Percentiles rank a stretch among this genome's conserved stretches.
Evolutionary conservation across 2,329 filamentous ascomycete species (phyloP).

Genomic region (Botrytis tulipae): DNA sequence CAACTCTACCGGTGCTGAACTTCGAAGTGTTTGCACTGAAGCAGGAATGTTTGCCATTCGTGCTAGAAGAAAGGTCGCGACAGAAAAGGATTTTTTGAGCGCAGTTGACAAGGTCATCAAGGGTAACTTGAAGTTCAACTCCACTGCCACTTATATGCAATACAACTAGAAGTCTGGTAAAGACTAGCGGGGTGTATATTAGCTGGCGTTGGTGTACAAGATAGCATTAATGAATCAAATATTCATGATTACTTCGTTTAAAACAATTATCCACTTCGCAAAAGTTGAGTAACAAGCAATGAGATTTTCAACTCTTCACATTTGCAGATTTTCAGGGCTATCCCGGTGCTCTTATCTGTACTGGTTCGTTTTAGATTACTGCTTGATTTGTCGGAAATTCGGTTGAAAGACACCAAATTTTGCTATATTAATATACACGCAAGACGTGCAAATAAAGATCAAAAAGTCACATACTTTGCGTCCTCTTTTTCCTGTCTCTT

Average conservation of each 20-base stretch:
- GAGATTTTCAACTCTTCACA: not conserved
- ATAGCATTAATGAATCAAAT: slow-evolving; percentile 33
- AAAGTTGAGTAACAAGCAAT: not conserved
- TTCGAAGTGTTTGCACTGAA: slow-evolving; percentile 95
- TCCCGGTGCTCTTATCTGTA: not conserved
- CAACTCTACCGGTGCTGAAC: slow-evolving; percentile 93
- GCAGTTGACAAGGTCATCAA: slow-evolving; percentile 99
- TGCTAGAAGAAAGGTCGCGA: slow-evolving; percentile 91
- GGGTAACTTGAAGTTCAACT: slow-evolving; percentile 99
- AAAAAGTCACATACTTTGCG: not conserved
- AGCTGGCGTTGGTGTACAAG: slow-evolving; percentile 38
- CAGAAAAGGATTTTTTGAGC: slow-evolving; percentile 97
- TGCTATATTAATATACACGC: not conserved
- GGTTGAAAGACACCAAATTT: not conserved
- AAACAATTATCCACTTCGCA: not conserved
- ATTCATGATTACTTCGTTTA: slow-evolving; percentile 13
- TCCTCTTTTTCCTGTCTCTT: not conserved
- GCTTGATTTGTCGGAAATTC: not conserved
- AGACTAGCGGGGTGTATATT: slow-evolving; percentile 34
- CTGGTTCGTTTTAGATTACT: not conserved
- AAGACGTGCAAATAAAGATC: not conserved
- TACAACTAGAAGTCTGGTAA: slow-evolving; percentile 71
- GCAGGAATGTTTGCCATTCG: slow-evolving; percentile 98
- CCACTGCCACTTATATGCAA: slow-evolving; percentile 95
- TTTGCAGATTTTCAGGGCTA: not conserved